These are phyloP conservation scores for Lepidium sativum DNA, from an alignment of 345 rosid genomes.

Conservation along the genomic window DNA sequence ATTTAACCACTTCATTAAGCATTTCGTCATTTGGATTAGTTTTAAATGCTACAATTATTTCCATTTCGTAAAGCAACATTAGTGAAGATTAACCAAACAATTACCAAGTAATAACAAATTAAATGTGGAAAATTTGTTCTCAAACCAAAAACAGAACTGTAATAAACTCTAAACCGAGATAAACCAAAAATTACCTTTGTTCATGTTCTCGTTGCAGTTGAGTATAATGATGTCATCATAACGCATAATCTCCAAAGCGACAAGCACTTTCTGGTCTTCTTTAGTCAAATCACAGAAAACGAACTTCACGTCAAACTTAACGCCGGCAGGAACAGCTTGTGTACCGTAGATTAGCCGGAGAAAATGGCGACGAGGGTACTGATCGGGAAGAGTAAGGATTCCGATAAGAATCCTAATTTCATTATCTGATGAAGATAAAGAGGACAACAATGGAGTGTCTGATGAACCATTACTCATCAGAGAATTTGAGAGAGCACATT, in stretches of 20 bases:
- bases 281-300: conserved; percentile 85
- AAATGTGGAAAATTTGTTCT: background rate
- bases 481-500: conserved; percentile 34
- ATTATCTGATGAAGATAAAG: conserved; percentile 26
- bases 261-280: conserved; percentile 72
- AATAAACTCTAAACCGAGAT: background rate
- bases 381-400: conserved; percentile 74
- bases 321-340: conserved; percentile 33
- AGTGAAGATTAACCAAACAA: too few species aligned
- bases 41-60: background rate
- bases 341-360: conserved; percentile 64
- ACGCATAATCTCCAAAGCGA: conserved; percentile 86
- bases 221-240: conserved; percentile 73
- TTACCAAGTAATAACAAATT: background rate
- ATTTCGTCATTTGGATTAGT: too few species aligned
- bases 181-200: conserved; percentile 40
- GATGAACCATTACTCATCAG: background rate
- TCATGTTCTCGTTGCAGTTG: conserved; percentile 77
- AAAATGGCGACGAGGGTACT: conserved; percentile 62
- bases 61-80: too few species aligned
- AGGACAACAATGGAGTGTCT: conserved; percentile 22
- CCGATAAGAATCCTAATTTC: conserved; percentile 70
- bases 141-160: background rate
- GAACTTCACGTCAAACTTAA: conserved; percentile 67
- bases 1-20: too few species aligned